Percentiles rank a stretch among this genome's conserved stretches.
Evolutionary conservation across 306 rosid species (phyloP).

Genomic region (Morella rubra): DNA sequence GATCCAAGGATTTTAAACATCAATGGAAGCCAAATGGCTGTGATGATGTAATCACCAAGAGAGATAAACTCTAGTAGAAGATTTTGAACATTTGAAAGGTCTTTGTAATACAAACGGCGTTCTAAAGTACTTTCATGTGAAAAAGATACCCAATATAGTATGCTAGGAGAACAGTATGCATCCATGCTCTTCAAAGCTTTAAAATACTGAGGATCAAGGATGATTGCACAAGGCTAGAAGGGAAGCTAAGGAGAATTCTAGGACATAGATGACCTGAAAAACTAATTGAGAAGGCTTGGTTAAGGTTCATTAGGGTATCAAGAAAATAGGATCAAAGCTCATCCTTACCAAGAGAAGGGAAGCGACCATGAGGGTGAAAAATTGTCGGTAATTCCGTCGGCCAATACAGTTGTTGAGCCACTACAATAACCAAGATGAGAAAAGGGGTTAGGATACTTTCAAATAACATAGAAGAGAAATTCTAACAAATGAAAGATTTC

Average conservation of each 20-base stretch:
- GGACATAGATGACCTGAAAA: not conserved
- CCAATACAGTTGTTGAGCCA: constrained; percentile 99
- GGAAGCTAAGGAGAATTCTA: not conserved
- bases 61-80: too few relatives aligned
- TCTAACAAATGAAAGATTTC: constrained; percentile 12
- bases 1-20: constrained; percentile 6
- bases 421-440: constrained; percentile 46
- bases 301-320: constrained; percentile 1
- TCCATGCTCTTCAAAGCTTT: not conserved
- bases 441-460: constrained; percentile 23
- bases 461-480: constrained; percentile 8
- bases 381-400: constrained; percentile 75
- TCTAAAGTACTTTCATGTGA: not conserved
- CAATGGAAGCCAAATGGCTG: constrained; percentile 1
- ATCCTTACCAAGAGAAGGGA: constrained; percentile 95
- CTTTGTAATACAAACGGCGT: not conserved
- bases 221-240: constrained; percentile 1
- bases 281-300: not conserved
- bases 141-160: not conserved
- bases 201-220: not conserved
- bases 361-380: constrained; percentile 92
- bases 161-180: not conserved
- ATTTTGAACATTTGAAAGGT: too few relatives aligned
- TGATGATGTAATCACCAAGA: not conserved
- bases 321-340: constrained; percentile 25